Percentiles rank a stretch among this genome's conserved stretches.
phyloP scores from a whole-genome alignment of 768 basidiomycete species.

The Goffeauzyma gilvescens region DNA sequence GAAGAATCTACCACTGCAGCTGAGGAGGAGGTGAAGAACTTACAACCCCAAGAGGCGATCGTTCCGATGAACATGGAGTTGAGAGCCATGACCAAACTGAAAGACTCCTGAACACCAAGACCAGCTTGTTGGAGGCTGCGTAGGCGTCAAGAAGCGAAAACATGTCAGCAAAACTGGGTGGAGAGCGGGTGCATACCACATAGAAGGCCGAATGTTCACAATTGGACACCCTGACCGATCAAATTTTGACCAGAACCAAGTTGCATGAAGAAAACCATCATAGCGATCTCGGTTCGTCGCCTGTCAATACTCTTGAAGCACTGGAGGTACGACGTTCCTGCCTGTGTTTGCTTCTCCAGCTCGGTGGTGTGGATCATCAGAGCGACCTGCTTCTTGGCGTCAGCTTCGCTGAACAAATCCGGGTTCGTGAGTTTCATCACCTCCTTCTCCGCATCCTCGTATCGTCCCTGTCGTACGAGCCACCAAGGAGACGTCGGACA shows the following conservation, averaged over 20 bases:
- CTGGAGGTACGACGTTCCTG: constrained; percentile 20
- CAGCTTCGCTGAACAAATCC: constrained; percentile 7
- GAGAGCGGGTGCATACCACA: too few species aligned
- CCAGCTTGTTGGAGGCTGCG: constrained; percentile 2
- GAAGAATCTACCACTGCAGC: too few species aligned
- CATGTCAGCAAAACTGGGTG: constrained; percentile 13
- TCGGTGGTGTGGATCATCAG: constrained; percentile 19
- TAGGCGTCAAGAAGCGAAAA: constrained; percentile 6
- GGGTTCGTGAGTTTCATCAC: constrained; percentile 14
- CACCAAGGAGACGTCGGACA: constrained; percentile 22
- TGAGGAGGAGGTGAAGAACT: background rate
- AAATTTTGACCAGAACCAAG: constrained; percentile 16
- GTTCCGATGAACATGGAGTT: background rate
- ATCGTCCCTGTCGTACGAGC: constrained; percentile 17
- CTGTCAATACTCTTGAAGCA: constrained; percentile 23
- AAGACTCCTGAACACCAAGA: background rate
- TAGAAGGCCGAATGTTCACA: too few species aligned
- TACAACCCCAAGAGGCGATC: constrained; percentile 2
- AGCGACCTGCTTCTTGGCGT: background rate
- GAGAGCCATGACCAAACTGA: constrained; percentile 1
- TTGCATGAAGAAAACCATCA: constrained; percentile 14
- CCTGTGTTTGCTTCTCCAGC: constrained; percentile 15
- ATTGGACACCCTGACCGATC: constrained; percentile 28
- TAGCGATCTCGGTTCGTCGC: constrained; percentile 36
- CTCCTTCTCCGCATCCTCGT: constrained; percentile 25